Percentiles rank a stretch among this genome's conserved stretches.
These are phyloP conservation scores for Anacardium occidentale DNA, from an alignment of 345 rosid genomes.

Conservation along the genomic window DNA sequence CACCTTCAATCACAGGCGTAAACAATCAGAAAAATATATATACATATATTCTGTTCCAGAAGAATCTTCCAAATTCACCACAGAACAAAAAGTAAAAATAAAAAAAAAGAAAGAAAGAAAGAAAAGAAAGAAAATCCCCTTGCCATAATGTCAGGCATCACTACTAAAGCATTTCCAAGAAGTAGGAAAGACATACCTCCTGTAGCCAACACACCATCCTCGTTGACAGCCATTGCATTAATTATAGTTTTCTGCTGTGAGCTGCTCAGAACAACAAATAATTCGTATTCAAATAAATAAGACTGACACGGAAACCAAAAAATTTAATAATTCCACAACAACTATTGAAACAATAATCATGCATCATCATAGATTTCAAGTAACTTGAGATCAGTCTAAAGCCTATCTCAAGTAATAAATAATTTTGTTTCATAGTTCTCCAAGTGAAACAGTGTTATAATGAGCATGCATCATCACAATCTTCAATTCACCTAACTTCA, in stretches of 20 bases:
- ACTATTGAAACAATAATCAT: no score
- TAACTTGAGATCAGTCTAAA: neutral
- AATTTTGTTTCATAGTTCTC: neutral
- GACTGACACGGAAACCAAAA: neutral
- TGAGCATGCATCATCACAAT: neutral
- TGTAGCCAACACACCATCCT: constrained; percentile 94
- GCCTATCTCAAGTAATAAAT: neutral
- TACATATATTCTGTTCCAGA: neutral
- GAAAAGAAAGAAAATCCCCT: neutral
- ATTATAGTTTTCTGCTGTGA: constrained; percentile 98
- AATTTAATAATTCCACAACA: neutral
- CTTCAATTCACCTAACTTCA: neutral
- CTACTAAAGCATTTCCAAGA: neutral
- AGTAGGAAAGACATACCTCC: constrained; percentile 59
- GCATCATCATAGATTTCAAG: neutral
- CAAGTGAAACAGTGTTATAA: no score
- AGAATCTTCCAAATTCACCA: neutral
- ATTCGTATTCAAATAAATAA: neutral
- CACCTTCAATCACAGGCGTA: constrained; percentile 47
- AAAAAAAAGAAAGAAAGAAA: no score
- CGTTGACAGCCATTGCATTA: constrained; percentile 89
- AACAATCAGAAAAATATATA: constrained; percentile 5
- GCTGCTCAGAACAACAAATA: constrained; percentile 40
- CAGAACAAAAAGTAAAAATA: neutral
- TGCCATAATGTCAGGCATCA: neutral